Conservation (phyloP, 208 protist genomes). For the Leishmania aethiopica region DNA sequence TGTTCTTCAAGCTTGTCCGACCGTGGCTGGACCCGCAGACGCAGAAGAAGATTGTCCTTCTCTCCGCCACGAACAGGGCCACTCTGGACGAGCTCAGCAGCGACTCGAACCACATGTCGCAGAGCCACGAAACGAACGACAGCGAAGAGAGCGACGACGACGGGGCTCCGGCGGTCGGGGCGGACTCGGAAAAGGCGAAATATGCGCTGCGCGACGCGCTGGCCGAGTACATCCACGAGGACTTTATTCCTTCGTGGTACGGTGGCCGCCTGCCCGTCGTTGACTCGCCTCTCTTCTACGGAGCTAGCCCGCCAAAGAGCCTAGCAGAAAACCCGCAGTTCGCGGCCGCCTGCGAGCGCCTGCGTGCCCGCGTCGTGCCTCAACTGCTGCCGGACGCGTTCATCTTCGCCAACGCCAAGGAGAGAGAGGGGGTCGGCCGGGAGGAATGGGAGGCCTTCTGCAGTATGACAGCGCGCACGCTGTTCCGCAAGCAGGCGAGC, state of each 20-base stretch:
- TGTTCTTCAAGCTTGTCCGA: slow-evolving; percentile 56
- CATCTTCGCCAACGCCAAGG: slow-evolving; percentile 32
- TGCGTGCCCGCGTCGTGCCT: slow-evolving; percentile 40
- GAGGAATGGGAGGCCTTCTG: slow-evolving; percentile 41
- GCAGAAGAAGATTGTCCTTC: slow-evolving; percentile 58
- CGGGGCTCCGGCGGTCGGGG: not conserved
- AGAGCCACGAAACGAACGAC: slow-evolving; percentile 7
- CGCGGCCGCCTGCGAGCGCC: slow-evolving; percentile 20
- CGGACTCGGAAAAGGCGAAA: slow-evolving; percentile 28
- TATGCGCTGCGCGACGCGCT: slow-evolving; percentile 47
- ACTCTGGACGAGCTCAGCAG: slow-evolving; percentile 35
- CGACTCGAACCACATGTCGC: slow-evolving; percentile 15
- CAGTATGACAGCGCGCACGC: not conserved
- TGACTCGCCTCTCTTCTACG: slow-evolving; percentile 45
- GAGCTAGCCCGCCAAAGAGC: slow-evolving; percentile 27
- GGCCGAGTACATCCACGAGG: slow-evolving; percentile 40
- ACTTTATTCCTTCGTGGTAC: slow-evolving; percentile 57
- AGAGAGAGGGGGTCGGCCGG: slow-evolving; percentile 29
- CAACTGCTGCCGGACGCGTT: slow-evolving; percentile 52
- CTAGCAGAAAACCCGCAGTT: slow-evolving; percentile 31
- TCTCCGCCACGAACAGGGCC: slow-evolving; percentile 51
- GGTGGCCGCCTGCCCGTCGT: slow-evolving; percentile 33
- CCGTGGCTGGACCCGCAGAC: slow-evolving; percentile 64
- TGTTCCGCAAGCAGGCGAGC: slow-evolving; percentile 11
- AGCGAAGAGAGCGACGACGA: slow-evolving; percentile 45